Percentiles rank a stretch among this genome's conserved stretches.
Conservation (phyloP, 2,329 filamentous ascomycete genomes). For the Colletotrichum sp. region DNA sequence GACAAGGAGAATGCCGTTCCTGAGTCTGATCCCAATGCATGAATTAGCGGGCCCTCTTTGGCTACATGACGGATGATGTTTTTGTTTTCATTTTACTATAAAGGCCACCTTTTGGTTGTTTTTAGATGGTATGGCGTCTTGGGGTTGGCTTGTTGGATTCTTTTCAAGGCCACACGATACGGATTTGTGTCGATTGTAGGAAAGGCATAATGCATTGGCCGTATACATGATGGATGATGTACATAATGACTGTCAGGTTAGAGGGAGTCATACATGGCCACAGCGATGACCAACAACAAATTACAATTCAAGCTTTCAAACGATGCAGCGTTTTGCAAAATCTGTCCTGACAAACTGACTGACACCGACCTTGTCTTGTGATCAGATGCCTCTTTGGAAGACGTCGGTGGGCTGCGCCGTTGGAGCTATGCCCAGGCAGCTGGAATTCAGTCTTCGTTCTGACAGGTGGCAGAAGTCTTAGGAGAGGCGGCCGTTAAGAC, state of each 20-base stretch:
- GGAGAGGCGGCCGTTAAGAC: not conserved
- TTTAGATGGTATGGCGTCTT: slow-evolving; percentile 18
- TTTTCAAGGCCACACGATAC: not conserved
- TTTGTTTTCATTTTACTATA: not conserved
- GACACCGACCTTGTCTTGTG: not conserved
- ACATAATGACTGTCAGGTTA: slow-evolving; percentile 20
- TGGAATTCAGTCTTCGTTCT: not conserved
- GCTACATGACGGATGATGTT: slow-evolving; percentile 5
- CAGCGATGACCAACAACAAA: not conserved
- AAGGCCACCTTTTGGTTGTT: not conserved
- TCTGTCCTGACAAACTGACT: not conserved
- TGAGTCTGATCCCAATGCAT: slow-evolving; percentile 56
- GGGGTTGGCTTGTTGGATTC: slow-evolving; percentile 19
- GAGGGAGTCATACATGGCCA: slow-evolving; percentile 14
- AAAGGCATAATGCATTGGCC: slow-evolving; percentile 16
- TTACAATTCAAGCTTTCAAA: not conserved
- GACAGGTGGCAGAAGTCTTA: not conserved
- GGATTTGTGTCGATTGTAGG: slow-evolving; percentile 8
- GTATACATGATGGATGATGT: slow-evolving; percentile 19
- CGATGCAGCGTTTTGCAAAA: not conserved
- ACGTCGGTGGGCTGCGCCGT: not conserved
- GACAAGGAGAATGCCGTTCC: slow-evolving; percentile 44
- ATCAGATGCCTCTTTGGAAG: not conserved
- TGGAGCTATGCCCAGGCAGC: not conserved
- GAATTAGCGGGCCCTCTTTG: slow-evolving; percentile 2